Conservation (phyloP, 1,284 basidiomycete genomes). For the Cryptococcus maquisensis region DNA sequence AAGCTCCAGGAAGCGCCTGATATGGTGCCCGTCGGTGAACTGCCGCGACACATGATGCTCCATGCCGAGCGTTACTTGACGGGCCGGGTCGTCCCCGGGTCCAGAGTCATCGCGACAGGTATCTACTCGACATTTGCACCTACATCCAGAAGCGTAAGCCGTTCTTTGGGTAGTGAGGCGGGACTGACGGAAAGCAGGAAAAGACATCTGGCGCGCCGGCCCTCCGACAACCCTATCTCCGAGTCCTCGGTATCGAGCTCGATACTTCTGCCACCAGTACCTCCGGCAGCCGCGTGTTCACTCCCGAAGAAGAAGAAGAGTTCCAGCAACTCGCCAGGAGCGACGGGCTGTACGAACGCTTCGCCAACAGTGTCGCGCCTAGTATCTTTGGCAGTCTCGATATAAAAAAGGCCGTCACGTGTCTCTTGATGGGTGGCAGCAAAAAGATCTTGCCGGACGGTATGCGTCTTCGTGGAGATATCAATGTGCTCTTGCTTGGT, state of each 20-base stretch:
- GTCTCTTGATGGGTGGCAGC: constrained; percentile 93
- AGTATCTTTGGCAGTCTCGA: constrained; percentile 96
- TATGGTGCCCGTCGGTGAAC: constrained; percentile 98
- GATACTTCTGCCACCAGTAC: constrained; percentile 59
- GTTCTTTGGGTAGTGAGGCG: neutral
- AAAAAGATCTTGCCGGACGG: constrained; percentile 97
- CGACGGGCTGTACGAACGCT: constrained; percentile 88
- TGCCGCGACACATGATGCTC: constrained; percentile 92
- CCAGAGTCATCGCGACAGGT: constrained; percentile 88
- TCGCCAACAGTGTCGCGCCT: constrained; percentile 89
- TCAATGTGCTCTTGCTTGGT: constrained; percentile 92
- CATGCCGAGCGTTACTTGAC: constrained; percentile 83
- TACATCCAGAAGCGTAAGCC: constrained; percentile 68
- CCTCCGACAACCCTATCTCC: constrained; percentile 88
- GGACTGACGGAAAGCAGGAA: constrained; percentile 56
- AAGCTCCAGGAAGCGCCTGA: constrained; percentile 99
- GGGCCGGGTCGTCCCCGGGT: constrained; percentile 88
- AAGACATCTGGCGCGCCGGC: constrained; percentile 65
- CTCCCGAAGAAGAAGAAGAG: constrained; percentile 95
- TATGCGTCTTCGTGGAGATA: constrained; percentile 94
- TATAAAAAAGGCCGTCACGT: constrained; percentile 96
- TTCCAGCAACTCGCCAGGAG: constrained; percentile 81
- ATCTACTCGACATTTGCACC: constrained; percentile 92
- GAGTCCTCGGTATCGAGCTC: constrained; percentile 88
- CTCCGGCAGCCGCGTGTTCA: constrained; percentile 67